A percentile compares a stretch with the other conserved stretches of the same genome.
Conservation (phyloP, 306 rosid genomes). For the Luffa aegyptiaca region DNA sequence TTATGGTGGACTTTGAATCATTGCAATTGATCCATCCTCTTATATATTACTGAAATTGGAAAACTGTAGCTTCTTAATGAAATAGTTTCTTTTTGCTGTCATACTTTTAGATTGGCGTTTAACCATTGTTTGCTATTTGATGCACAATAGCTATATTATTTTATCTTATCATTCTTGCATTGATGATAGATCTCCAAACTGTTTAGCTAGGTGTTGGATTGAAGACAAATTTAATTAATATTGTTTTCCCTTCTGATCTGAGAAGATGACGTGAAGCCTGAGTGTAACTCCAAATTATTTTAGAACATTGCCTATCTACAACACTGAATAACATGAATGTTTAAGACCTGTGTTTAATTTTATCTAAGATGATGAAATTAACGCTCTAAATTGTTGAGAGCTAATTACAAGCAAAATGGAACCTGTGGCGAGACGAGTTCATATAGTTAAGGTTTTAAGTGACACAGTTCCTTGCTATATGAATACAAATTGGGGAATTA, state of each 20-base stretch:
- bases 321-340: background rate
- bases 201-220: background rate
- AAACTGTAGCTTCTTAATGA: background rate
- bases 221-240: background rate
- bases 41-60: background rate
- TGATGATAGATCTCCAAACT: background rate
- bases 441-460: background rate
- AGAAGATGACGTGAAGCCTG: background rate
- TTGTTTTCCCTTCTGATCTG: background rate
- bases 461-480: background rate
- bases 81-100: background rate
- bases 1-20: background rate
- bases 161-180: background rate
- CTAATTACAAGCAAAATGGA: background rate
- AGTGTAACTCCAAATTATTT: background rate
- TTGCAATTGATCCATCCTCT: background rate
- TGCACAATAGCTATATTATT: background rate
- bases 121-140: background rate
- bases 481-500: background rate
- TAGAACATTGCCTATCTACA: background rate
- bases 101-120: background rate
- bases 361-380: background rate
- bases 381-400: background rate
- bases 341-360: background rate
- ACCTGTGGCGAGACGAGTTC: background rate